Evolutionary conservation across 257 asterid genomes (phyloP), one percentile per base, ranked within the genome.

Genomic region (Mitragyna speciosa): DNA sequence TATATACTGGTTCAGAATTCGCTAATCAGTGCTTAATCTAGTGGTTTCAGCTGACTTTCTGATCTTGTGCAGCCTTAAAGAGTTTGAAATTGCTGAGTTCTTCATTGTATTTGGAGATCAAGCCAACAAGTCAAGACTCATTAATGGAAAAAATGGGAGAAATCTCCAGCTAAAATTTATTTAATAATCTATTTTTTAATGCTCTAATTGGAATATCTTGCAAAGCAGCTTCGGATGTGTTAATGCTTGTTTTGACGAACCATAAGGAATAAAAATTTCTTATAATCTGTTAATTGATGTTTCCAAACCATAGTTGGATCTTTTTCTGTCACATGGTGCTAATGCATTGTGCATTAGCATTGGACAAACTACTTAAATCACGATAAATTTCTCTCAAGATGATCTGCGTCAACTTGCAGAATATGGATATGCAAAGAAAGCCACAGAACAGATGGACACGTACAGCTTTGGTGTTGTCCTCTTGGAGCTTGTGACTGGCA

Each of bases 401-500:
- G 12, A 76, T 70, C 14, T 48, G 58, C 52, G 36, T 76, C 11
- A 9, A 45, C 58, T 64, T 77, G 68, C 93, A 94, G 96, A 94
- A 82, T 88, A 80, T 78, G 89, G 91, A 3, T 90, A 90, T 86
- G 86, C 86, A 24, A 92, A 91, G 84, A 94, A 89, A 78, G 91
- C 91, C 12, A 85, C 97, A 15, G 95, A 90, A 43, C 86, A 91
- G 77, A 89, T 71, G 80, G 97, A 91, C 82, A 85, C 88, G 20
- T 92, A 92, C 85, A 87, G 93, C 87, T 90, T 86, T 64, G 98
- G 98, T 0, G 94, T 94, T 8, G 75, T 94, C 69, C 86, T 94
- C 77, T 83, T 94, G 31, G 97, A 94, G 89, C 90, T 94, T 28
- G 73, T 94, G 80, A 92, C 97, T 17, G 98, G 97, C 19, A 84